Evolutionary conservation across 495 filamentous ascomycete genomes (phyloP).

Genomic region (Neurospora hispaniola): DNA sequence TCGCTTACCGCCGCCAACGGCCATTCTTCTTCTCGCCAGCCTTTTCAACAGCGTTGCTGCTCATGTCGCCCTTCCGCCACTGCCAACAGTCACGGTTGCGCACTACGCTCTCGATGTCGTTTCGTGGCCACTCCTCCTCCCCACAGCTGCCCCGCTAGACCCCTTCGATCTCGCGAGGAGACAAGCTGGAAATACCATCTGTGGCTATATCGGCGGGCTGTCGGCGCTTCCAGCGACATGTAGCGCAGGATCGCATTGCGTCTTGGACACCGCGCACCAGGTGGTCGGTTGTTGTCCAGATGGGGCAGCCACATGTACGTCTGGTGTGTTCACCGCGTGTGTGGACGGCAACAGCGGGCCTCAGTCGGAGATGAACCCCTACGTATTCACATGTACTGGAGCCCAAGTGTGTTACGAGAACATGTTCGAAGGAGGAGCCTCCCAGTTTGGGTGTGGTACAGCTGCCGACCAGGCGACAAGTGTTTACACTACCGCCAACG

Average conservation of each 20-base stretch:
- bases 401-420: conserved; percentile 36
- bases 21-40: conserved; percentile 28
- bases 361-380: conserved; percentile 38
- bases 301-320: conserved; percentile 30
- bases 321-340: conserved; percentile 38
- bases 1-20: conserved; percentile 30
- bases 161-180: conserved; percentile 27
- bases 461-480: conserved; percentile 32
- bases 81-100: conserved; percentile 29
- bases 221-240: conserved; percentile 36
- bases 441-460: conserved; percentile 38
- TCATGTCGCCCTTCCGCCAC: conserved; percentile 23
- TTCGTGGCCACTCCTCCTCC: conserved; percentile 26
- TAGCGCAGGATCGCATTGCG: conserved; percentile 38
- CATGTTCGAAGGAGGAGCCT: conserved; percentile 37
- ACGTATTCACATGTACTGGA: conserved; percentile 36
- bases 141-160: conserved; percentile 28
- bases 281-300: conserved; percentile 42
- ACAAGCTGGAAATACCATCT: conserved; percentile 33
- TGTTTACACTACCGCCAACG: conserved; percentile 29
- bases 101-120: conserved; percentile 31
- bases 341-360: conserved; percentile 35
- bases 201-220: conserved; percentile 36
- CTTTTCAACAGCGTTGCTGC: conserved; percentile 22
- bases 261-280: conserved; percentile 30